Conservation (phyloP, 768 basidiomycete genomes). For the Leccinum longicurvipes region DNA sequence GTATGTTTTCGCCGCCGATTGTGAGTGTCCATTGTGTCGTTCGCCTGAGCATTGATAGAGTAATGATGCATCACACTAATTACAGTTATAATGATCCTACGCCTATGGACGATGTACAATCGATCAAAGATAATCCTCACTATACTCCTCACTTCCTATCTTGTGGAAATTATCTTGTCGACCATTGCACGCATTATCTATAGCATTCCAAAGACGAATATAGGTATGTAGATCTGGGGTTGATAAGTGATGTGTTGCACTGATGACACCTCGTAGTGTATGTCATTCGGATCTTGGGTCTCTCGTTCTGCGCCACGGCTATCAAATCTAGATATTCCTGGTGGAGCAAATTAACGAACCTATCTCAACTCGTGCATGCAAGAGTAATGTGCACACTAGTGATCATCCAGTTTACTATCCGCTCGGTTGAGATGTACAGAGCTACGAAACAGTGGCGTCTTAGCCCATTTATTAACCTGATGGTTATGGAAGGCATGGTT, state of each 20-base stretch:
- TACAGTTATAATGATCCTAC: not conserved
- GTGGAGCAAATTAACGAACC: not conserved
- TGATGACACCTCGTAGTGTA: not conserved
- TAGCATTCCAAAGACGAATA: not conserved
- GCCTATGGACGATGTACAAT: not conserved
- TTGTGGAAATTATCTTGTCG: not conserved
- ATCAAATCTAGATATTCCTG: fast-evolving
- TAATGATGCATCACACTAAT: not conserved
- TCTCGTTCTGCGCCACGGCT: not conserved
- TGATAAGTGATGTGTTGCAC: not conserved
- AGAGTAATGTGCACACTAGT: not conserved
- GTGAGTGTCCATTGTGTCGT: not conserved
- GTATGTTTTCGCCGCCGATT: not conserved
- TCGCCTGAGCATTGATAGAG: not conserved
- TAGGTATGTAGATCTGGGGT: too few species aligned
- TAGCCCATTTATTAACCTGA: not conserved
- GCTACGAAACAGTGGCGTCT: not conserved
- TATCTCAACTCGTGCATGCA: not conserved
- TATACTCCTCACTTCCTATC: not conserved
- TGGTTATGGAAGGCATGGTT: not conserved
- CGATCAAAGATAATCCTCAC: not conserved
- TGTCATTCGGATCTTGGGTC: not conserved
- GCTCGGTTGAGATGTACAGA: not conserved
- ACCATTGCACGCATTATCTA: not conserved
- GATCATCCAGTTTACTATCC: not conserved